These are phyloP conservation scores for Claviceps africana DNA, from an alignment of 2,329 filamentous ascomycete species.

Conservation along the genomic window DNA sequence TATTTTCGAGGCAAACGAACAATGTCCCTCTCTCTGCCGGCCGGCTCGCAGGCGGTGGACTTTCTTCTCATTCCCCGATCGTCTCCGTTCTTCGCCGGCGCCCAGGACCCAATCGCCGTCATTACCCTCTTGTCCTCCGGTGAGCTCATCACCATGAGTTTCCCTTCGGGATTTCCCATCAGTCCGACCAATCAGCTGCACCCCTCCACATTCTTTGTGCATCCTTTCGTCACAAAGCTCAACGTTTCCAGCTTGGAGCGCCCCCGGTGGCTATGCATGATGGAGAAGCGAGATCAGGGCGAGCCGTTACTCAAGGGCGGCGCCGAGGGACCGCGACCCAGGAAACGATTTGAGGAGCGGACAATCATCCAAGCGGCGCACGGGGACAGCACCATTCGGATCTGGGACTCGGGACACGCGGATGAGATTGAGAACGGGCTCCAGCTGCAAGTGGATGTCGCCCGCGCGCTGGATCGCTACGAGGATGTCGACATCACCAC, in stretches of 20 bases:
- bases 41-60: conserved; percentile 61
- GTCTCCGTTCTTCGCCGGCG: conserved; percentile 75
- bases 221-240: conserved; percentile 70
- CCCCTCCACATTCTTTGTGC: conserved; percentile 72
- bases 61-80: conserved; percentile 71
- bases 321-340: conserved; percentile 51
- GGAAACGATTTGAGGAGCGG: conserved; percentile 67
- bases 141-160: conserved; percentile 78
- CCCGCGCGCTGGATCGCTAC: conserved; percentile 65
- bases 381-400: conserved; percentile 75
- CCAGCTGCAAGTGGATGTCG: conserved; percentile 74
- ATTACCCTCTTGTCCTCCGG: conserved; percentile 71
- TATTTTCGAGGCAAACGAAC: conserved; percentile 70
- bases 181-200: conserved; percentile 88
- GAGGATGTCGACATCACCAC: conserved; percentile 62
- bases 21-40: conserved; percentile 58
- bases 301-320: conserved; percentile 70
- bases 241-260: conserved; percentile 63
- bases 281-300: conserved; percentile 68
- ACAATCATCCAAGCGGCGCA: conserved; percentile 80
- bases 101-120: conserved; percentile 80
- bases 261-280: conserved; percentile 75
- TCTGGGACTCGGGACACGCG: conserved; percentile 85
- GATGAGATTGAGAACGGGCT: conserved; percentile 84
- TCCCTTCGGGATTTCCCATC: conserved; percentile 83